A percentile compares a stretch with the other conserved stretches of the same genome.
Evolutionary conservation across 2,329 filamentous ascomycete genomes (phyloP).

Genomic region (Paecilomyces fulvus): DNA sequence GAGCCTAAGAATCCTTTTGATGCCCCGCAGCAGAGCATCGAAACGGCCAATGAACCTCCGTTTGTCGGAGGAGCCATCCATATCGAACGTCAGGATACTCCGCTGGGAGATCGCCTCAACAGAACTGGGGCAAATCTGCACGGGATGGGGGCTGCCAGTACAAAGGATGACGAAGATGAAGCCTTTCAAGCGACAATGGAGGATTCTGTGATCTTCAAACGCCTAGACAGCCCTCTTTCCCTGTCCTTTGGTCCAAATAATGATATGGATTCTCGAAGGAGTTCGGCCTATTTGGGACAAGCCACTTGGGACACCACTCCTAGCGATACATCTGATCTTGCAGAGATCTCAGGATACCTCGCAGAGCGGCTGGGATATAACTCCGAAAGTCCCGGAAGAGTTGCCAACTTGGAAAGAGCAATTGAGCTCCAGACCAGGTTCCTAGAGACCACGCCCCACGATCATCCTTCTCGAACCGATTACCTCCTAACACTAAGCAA

Average conservation of each 20-base stretch:
- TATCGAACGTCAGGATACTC: background rate
- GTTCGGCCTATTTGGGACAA: background rate
- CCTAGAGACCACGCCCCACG: background rate
- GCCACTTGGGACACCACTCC: background rate
- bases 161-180: background rate
- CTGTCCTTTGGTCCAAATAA: background rate
- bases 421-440: background rate
- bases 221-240: background rate
- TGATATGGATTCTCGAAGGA: background rate
- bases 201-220: background rate
- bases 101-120: background rate
- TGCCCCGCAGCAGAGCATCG: background rate
- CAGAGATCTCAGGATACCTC: background rate
- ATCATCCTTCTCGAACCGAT: background rate
- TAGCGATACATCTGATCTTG: background rate
- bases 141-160: background rate
- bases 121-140: background rate
- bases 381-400: background rate
- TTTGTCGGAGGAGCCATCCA: background rate
- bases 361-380: background rate
- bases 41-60: background rate
- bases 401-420: background rate
- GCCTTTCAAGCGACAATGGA: conserved; percentile 1
- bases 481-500: background rate
- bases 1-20: background rate